Evolutionary conservation across 176 grass and related monocot genomes (phyloP).

Genomic region (Eleusine coracana): DNA sequence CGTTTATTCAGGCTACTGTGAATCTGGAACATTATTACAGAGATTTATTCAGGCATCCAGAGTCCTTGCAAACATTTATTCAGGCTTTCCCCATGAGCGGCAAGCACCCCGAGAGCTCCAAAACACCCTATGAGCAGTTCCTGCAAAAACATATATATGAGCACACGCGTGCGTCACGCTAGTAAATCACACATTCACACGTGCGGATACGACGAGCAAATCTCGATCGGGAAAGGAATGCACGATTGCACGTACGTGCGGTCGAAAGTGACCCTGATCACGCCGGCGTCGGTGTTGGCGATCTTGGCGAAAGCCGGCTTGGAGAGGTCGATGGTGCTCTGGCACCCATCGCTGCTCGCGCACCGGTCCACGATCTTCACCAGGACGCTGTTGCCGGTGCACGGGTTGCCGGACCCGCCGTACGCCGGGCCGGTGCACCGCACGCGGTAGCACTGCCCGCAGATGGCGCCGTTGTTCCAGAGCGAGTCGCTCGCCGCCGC

Average conservation of each 20-base stretch:
- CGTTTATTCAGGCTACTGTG: too few species aligned
- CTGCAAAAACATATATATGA: neutral
- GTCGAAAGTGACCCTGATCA: constrained; percentile 4
- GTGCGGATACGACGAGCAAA: too few species aligned
- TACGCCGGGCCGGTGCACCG: constrained; percentile 17
- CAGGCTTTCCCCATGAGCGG: neutral
- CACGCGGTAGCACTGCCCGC: constrained; percentile 16
- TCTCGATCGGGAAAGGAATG: neutral
- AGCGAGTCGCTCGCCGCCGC: constrained; percentile 29
- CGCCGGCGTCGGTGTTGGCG: constrained; percentile 24
- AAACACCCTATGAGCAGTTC: neutral
- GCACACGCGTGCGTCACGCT: neutral
- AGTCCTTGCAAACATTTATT: neutral
- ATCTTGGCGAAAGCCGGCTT: constrained; percentile 33
- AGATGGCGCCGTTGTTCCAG: constrained; percentile 34
- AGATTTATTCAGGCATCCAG: neutral
- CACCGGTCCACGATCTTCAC: constrained; percentile 32
- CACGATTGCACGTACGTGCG: constrained; percentile 2
- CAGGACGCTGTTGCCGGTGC: constrained; percentile 19
- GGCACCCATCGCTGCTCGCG: constrained; percentile 7
- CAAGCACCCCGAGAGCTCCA: neutral
- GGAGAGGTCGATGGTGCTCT: constrained; percentile 32
- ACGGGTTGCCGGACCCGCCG: constrained; percentile 10
- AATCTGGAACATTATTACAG: neutral
- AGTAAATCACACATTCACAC: neutral